Evolutionary conservation across 176 grass and related monocot species (phyloP).

Genomic region (Aegilops speltoides): DNA sequence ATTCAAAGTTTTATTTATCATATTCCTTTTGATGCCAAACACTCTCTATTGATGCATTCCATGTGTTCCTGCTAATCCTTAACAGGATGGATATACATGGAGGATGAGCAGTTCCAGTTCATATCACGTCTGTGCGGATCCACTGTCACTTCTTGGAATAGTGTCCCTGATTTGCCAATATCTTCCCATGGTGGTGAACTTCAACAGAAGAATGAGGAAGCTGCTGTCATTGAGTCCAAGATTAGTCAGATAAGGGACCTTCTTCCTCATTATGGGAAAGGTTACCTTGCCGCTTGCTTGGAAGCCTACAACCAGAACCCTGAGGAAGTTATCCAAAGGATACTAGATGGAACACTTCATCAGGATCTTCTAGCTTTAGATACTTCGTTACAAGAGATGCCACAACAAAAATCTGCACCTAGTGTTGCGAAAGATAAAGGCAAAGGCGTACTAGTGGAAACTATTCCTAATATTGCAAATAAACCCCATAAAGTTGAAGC

Average conservation of each 20-base stretch:
- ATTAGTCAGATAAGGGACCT: conserved; percentile 97
- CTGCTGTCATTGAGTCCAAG: conserved; percentile 73
- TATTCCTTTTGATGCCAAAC: conserved; percentile 1
- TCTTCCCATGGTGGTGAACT: conserved; percentile 50
- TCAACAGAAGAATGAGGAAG: conserved; percentile 75
- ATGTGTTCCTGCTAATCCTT: conserved; percentile 24
- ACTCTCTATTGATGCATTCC: conserved; percentile 16
- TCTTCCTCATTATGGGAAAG: conserved; percentile 88
- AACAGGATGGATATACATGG: conserved; percentile 91
- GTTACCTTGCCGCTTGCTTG: conserved; percentile 80
- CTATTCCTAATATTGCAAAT: conserved; percentile 26
- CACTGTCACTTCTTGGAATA: conserved; percentile 44
- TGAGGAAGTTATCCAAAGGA: conserved; percentile 91
- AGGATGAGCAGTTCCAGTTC: conserved; percentile 81
- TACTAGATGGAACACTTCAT: conserved; percentile 92
- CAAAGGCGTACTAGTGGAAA: conserved; percentile 69
- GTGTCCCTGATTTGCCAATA: conserved; percentile 42
- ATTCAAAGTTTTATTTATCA: background rate
- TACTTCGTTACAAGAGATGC: conserved; percentile 79
- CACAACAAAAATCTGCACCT: conserved; percentile 41
- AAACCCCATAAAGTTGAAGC: conserved; percentile 28
- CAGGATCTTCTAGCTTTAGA: conserved; percentile 81
- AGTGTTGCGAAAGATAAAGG: conserved; percentile 71
- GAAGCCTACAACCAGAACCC: conserved; percentile 90
- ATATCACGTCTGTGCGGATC: conserved; percentile 61